Evolutionary conservation across 2,329 filamentous ascomycete genomes (phyloP), one percentile per base, ranked within the genome.

Genomic region (Xylaria sp.): DNA sequence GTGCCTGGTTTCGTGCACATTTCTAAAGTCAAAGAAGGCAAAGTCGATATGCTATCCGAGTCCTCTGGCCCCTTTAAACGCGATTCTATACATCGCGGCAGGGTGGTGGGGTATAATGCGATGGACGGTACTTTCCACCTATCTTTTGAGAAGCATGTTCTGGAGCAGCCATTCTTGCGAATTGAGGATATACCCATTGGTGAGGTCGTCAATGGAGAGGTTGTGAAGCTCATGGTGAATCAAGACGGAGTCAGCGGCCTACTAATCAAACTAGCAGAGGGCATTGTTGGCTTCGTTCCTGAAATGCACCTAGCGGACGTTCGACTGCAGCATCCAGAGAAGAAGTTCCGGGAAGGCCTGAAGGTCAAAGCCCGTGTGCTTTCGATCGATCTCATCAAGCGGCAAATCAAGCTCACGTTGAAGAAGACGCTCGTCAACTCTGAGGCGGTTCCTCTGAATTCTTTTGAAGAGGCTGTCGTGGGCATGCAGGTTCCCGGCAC

Each of bases 401-500:
- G 87, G 54, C 88, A 92, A 67, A 82, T 97, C 61, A 88, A 90
- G 26, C 80, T 99, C 60, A 97, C 94, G 0, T 72, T 99, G 63
- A 99, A 97, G 79, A 99, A 97, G 77, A 90, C 90, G 1, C 78
- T 99, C 17, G 85, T 99, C 62, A 96, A 97, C 73, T 94, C 91
- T 0, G 92, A 97, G 51, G 83, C 86, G 0, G 78, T 86, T n/a
- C 82, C 90, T 8, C 89, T 96, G 79, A 85, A 88, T 61, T 83
- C 86, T 13, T 96, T 92, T 66, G 81, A 86, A n/a, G 83, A 88
- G 42, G 84, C 95, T 19, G 75, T 80, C 11, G 80, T 89, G 49
- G 92, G 91, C 9, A 84, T 88, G 71, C 90, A 93, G 66, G 87
- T 89, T 29, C 89, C 90, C 7, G 94, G 93, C 53, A 97, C 92